These are phyloP conservation scores for Cercospora berteroae DNA, from an alignment of 2,329 filamentous ascomycete species.

Conservation along the genomic window DNA sequence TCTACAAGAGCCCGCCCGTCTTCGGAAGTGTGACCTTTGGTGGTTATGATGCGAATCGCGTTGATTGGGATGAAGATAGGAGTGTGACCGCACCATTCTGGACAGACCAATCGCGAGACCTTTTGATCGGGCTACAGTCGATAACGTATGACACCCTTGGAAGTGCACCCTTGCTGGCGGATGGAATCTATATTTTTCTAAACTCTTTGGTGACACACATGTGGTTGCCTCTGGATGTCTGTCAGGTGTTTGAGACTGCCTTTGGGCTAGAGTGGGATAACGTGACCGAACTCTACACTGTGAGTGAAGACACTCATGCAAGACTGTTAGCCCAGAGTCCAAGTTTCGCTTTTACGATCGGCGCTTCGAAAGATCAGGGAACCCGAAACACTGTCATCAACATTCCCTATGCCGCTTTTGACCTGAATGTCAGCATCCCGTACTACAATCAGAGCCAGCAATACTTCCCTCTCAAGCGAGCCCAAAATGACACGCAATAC, in stretches of 20 bases:
- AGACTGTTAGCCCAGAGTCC: slow-evolving; percentile 38
- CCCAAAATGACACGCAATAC: slow-evolving; percentile 53
- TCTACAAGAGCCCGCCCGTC: slow-evolving; percentile 26
- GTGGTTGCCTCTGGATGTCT: slow-evolving; percentile 42
- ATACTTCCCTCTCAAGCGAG: slow-evolving; percentile 66
- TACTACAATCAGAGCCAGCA: slow-evolving; percentile 59
- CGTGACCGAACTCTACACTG: slow-evolving; percentile 39
- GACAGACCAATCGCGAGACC: slow-evolving; percentile 27
- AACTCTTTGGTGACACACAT: slow-evolving; percentile 44
- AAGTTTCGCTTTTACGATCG: slow-evolving; percentile 39
- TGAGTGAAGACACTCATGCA: slow-evolving; percentile 41
- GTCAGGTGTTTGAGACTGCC: slow-evolving; percentile 40
- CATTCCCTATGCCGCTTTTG: slow-evolving; percentile 50
- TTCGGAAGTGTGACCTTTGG: slow-evolving; percentile 40
- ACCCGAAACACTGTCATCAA: slow-evolving; percentile 41
- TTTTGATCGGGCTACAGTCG: slow-evolving; percentile 28
- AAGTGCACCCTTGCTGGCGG: slow-evolving; percentile 28
- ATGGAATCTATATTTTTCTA: slow-evolving; percentile 33
- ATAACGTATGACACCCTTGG: slow-evolving; percentile 28
- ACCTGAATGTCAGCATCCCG: slow-evolving; percentile 44
- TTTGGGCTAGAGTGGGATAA: slow-evolving; percentile 44
- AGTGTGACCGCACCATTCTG: slow-evolving; percentile 34
- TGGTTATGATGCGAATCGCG: slow-evolving; percentile 44
- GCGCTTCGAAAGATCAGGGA: not conserved
- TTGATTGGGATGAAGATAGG: no score